Evolutionary conservation across 441 rosid species (phyloP), one percentile per base, ranked within the genome.

Genomic region (Populus hybrid): DNA sequence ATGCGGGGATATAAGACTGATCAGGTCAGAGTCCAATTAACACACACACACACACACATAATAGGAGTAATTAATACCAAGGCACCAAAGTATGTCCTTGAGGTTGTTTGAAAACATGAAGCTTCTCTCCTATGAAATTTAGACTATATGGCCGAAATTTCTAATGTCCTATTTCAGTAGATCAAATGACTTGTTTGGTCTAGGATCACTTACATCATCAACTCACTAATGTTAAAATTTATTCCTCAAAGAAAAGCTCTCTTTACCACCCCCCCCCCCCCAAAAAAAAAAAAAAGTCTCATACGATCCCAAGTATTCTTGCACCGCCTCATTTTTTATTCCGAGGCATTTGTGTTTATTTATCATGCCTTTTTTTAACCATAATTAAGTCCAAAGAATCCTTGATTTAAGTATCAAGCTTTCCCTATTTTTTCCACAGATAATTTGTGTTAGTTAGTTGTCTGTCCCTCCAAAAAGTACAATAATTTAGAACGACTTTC

Each of bases 401-500:
- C 74, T 77, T 68, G 67, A 36, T 74, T 38, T 20, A 70, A 69
- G 57, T 4, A 36, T 12, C 18, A 35, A 5, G 50, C 63, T 79
- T 74, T 64, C 34, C 40, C 23, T 68, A 2, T 6, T 66, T 72
- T 71, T 26, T 40, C 70, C 35, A 71, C 18, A 21, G 28, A 30
- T 42, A n/a, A 26, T 23, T 65, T 81, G 30, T 75, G 16, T 75
- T 72, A 57, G 70, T 79, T 70, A 57, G 72, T 79, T 73, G 34
- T 3, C 74, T 69, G 75, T 68, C 38, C 35, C 73, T 11, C 23
- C 69, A 38, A 1, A 28, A 16, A 64, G 12, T n/a, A 50, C 28
- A 74, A 68, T 20, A 74, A 64, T 20, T 67, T 35, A 40, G 73
- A 59, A 61, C 8, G 14, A 57, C 24, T 5, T 61, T 61, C 73